phyloP scores from a whole-genome alignment of 176 grass and related monocot genomes.

The Carex scoparia region DNA sequence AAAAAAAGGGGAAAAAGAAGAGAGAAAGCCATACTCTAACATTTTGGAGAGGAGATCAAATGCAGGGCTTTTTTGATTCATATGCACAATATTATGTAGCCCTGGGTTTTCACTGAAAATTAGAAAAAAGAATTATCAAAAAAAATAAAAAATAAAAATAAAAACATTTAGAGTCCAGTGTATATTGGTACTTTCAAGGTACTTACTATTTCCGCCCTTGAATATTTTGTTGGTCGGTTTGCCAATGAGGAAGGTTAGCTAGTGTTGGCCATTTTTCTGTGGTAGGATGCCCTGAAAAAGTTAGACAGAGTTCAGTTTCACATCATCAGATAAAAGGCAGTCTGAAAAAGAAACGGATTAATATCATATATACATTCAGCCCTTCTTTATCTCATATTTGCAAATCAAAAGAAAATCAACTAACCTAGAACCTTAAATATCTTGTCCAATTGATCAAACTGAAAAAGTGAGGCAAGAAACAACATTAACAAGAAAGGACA shows the following conservation, averaged over 20 bases:
- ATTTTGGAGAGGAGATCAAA: slow-evolving; percentile 97
- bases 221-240: slow-evolving; percentile 84
- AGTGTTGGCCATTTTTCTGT: slow-evolving; percentile 96
- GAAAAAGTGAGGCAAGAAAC: slow-evolving; percentile 30
- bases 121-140: slow-evolving; percentile 23
- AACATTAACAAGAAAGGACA: slow-evolving; percentile 14
- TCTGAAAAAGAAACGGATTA: background rate
- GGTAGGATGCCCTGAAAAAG: slow-evolving; percentile 72
- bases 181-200: background rate
- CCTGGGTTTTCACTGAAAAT: slow-evolving; percentile 74
- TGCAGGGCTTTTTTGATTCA: slow-evolving; percentile 65
- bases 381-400: too few relatives aligned
- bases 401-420: slow-evolving; percentile 6
- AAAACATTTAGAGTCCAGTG: background rate
- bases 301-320: slow-evolving; percentile 27
- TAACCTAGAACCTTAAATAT: slow-evolving; percentile 99
- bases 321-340: slow-evolving; percentile 1
- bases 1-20: background rate
- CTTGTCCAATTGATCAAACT: slow-evolving; percentile 99
- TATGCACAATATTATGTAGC: slow-evolving; percentile 82
- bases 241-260: slow-evolving; percentile 84
- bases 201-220: slow-evolving; percentile 92
- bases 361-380: too few relatives aligned
- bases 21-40: slow-evolving; percentile 66
- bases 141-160: background rate